A percentile compares a stretch with the other conserved stretches of the same genome.
phyloP scores from a whole-genome alignment of 495 filamentous ascomycete genomes.

The Astrocystis sublimbata region DNA sequence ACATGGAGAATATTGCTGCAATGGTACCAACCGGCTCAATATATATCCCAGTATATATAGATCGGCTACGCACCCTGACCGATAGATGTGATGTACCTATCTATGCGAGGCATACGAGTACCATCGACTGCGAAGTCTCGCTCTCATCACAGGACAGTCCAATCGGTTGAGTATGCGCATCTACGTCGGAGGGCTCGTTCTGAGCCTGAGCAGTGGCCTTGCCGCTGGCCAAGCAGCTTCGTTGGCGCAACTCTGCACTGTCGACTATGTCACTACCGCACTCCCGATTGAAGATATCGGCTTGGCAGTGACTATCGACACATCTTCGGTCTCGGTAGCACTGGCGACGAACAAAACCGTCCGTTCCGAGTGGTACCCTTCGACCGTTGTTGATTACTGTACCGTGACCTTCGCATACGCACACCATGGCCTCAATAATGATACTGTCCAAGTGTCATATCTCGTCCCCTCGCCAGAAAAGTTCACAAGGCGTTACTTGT shows the following conservation, averaged over 20 bases:
- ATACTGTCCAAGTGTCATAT: slow-evolving; percentile 37
- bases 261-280: slow-evolving; percentile 28
- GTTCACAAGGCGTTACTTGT: slow-evolving; percentile 45
- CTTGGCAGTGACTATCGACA: slow-evolving; percentile 38
- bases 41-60: too few species aligned
- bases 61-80: background rate
- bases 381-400: slow-evolving; percentile 34
- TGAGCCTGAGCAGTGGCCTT: slow-evolving; percentile 14
- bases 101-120: background rate
- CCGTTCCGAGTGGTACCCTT: slow-evolving; percentile 24
- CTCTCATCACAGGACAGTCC: background rate
- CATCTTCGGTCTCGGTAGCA: slow-evolving; percentile 33
- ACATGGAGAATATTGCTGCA: background rate
- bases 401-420: slow-evolving; percentile 46
- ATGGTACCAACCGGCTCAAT: background rate
- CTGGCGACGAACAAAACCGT: slow-evolving; percentile 36
- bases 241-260: slow-evolving; percentile 37
- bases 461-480: slow-evolving; percentile 42
- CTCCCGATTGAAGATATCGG: slow-evolving; percentile 33
- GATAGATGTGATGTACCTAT: background rate
- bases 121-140: background rate
- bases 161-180: background rate
- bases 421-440: slow-evolving; percentile 35
- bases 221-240: slow-evolving; percentile 9
- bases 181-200: background rate